Conservation (phyloP, 2,329 filamentous ascomycete genomes). For the Cordyceps cateniannulata region DNA sequence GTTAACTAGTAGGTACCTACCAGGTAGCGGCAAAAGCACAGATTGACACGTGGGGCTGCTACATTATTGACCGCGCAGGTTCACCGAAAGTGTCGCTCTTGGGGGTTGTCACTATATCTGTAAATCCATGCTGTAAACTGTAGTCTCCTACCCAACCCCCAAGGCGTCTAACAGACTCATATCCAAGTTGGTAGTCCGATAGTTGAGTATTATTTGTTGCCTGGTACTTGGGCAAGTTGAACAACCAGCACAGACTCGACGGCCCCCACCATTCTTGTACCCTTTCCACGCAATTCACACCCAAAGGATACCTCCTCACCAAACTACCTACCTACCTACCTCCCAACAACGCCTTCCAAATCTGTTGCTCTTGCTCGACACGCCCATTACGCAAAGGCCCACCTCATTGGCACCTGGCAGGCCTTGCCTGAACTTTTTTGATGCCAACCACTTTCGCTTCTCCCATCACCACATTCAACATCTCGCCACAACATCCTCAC, state of each 20-base stretch:
- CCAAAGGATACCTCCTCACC: no score
- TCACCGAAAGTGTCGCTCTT: background rate
- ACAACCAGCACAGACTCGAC: background rate
- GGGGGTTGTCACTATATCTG: background rate
- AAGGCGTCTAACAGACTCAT: no score
- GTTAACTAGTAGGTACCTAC: background rate
- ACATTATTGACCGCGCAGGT: background rate
- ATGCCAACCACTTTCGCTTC: slow-evolving; percentile 8
- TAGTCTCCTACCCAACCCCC: no score
- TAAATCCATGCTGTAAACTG: background rate
- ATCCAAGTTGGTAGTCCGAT: background rate
- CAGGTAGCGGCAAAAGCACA: background rate
- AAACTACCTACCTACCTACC: background rate
- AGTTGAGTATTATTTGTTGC: background rate
- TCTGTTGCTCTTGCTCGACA: background rate
- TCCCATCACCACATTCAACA: slow-evolving; percentile 17
- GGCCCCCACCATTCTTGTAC: slow-evolving; percentile 1
- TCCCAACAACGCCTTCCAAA: background rate
- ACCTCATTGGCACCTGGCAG: slow-evolving; percentile 28
- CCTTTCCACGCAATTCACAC: background rate
- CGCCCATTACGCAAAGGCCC: slow-evolving; percentile 35
- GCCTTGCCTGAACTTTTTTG: slow-evolving; percentile 13
- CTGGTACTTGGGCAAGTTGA: background rate
- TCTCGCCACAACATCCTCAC: slow-evolving; percentile 1
- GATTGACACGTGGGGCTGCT: background rate